Base-by-base conservation (phyloP, 2,329 filamentous ascomycete species). In the Penicillium corylophilum region DNA sequence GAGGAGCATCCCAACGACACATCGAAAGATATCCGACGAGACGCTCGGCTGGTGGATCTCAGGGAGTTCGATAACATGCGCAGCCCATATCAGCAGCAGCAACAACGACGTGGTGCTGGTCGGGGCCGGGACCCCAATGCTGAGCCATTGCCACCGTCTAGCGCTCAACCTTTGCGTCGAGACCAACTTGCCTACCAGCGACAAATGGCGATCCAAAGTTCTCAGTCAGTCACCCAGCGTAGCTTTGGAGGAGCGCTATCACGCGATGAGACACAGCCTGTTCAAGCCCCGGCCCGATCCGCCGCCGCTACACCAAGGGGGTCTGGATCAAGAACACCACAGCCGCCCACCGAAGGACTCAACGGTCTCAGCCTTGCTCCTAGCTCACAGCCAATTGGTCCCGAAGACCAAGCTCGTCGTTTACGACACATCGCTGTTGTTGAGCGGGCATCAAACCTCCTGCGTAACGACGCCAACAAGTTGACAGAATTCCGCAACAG, bases 181-280 rank as follows among this genome's bases (percentile, higher is more conserved):
- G 94, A 95, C 57, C 90, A 97, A 71, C 76, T 96, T 47, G 93
- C 94, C 2, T 95, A 90, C 69, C 93, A 97, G 66, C 82, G 94
- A 45, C 90, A 95, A 65, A 85, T 95, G 79, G 92, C 91, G 36
- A 90, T 97, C 44, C 91, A 95, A 62, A 92, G 86, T 44, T 87
- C 90, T 1, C 90, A 95, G 65, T 90, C 90, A 0, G 82, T 90
- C 0, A 84, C 89, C 0, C 86, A 83, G 40, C 83, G 91, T 39
- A 90, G 85, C 2, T 96, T 96, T 74, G 91, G 92, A 39, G 90
- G 91, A 6, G 87, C 90, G 63, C 80, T 96, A 45, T 89, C 87
- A n/a, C 70, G 79, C 18, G 66, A 72, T 46, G 71, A 80, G 39
- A 65, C 74, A 6, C 72, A 55, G 50, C 71, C 78, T 12, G 74